Base-by-base conservation (phyloP, 1,284 basidiomycete genomes). In the Melampsora abietis-canadensis region DNA sequence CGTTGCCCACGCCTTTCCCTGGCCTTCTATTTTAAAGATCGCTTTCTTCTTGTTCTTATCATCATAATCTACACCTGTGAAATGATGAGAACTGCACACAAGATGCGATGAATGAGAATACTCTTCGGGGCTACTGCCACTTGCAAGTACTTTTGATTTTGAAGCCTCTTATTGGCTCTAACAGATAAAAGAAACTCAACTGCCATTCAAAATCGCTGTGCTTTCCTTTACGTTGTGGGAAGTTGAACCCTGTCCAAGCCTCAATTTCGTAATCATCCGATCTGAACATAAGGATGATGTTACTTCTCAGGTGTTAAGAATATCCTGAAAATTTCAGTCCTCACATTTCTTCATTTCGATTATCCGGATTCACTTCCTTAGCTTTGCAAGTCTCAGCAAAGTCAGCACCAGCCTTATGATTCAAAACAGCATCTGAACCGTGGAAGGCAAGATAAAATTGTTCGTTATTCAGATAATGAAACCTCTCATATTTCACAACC, bases 241-340 rank as follows among this genome's bases (percentile, higher is more conserved):
- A 97, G 77, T 90, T 88, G 81, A 91, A 97, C 0, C 85, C 87
- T 30, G 81, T 94, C 92, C 92, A 95, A 0, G 88, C 91, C 87
- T 90, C 87, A 34, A 95, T 91, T 78, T 90, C 85, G 82, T 86
- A 85, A 75, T 31, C 60, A 61, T 61, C 60, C 12, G 60, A 31
- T 30, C 60, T 61, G 30, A 31, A 15, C 17, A 61, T 8, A 15
- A 19, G 14, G 4, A 46, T 24, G 40, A 27, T 4, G 30, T 10
- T 3, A 12, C n/a, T 10, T n/a, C 10, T 65, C 37, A 24, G 27
- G 4, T n/a, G 48, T 37, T 27, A 6, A 61, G 7, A 17, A 24
- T 14, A 44, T 37, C 19, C 62, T 6, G 40, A 37, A 1, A 4
- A 12, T 44, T 74, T 27, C 24, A 84, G 82, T n/a, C 86, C 87